A percentile compares a stretch with the other conserved stretches of the same genome.
Conservation (phyloP, 2,329 filamentous ascomycete species). For the Mollisia scopiformis region DNA sequence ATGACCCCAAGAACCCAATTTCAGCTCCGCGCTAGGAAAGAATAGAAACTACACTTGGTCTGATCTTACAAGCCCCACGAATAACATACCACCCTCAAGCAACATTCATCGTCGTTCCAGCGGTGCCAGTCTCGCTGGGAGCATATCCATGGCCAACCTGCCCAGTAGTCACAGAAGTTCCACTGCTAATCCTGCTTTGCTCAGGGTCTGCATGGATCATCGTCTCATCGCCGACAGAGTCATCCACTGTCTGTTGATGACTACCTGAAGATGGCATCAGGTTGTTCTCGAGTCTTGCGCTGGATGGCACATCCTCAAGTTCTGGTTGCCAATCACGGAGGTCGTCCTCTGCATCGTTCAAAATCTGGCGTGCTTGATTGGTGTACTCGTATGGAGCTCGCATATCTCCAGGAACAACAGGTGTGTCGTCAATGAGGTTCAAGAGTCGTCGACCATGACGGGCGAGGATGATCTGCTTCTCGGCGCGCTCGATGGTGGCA, state of each 20-base stretch:
- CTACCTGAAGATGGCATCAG: slow-evolving; percentile 19
- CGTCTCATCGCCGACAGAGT: slow-evolving; percentile 23
- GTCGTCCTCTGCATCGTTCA: slow-evolving; percentile 91
- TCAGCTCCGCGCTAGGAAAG: slow-evolving; percentile 8
- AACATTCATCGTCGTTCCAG: slow-evolving; percentile 13
- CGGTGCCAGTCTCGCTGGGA: slow-evolving; percentile 20
- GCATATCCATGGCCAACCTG: slow-evolving; percentile 14
- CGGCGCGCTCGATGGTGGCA: slow-evolving; percentile 90
- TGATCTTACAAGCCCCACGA: slow-evolving; percentile 3
- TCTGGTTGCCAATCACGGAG: slow-evolving; percentile 70
- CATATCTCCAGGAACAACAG: slow-evolving; percentile 83
- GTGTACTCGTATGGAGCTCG: slow-evolving; percentile 69
- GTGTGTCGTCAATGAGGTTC: slow-evolving; percentile 84
- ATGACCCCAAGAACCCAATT: not conserved
- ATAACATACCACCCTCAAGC: slow-evolving; percentile 1
- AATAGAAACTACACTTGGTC: not conserved
- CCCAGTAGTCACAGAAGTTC: slow-evolving; percentile 27
- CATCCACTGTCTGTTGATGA: slow-evolving; percentile 15
- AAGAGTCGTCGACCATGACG: slow-evolving; percentile 86
- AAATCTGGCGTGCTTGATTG: slow-evolving; percentile 75
- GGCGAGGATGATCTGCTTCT: slow-evolving; percentile 95
- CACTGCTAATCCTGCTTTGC: slow-evolving; percentile 30
- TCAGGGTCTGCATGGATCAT: slow-evolving; percentile 11
- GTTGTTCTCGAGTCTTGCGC: slow-evolving; percentile 21
- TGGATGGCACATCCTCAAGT: slow-evolving; percentile 32